Conservation (phyloP, 2,329 filamentous ascomycete genomes). For the Diaporthe longicolla region DNA sequence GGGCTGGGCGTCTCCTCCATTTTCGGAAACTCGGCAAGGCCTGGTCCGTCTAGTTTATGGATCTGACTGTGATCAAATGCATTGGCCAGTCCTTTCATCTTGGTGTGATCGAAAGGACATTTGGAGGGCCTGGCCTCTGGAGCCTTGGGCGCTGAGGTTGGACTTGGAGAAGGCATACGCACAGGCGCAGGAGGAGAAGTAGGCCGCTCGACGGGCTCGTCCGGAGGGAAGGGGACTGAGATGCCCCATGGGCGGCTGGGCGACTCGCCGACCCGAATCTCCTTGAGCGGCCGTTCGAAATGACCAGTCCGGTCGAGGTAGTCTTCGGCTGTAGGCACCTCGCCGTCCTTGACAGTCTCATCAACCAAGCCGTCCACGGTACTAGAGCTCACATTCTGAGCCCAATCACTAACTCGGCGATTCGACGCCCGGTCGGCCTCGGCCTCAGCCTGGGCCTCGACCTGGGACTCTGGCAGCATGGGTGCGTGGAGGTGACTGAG, state of each 20-base stretch:
- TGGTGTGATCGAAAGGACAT: constrained; percentile 67
- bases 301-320: constrained; percentile 76
- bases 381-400: constrained; percentile 78
- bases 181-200: constrained; percentile 71
- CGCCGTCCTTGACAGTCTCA: constrained; percentile 53
- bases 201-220: constrained; percentile 66
- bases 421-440: constrained; percentile 68
- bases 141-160: constrained; percentile 43
- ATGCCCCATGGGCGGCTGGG: constrained; percentile 96
- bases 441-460: constrained; percentile 18
- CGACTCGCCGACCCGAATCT: constrained; percentile 93
- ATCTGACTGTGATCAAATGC: constrained; percentile 58
- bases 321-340: constrained; percentile 58
- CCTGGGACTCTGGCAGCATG: constrained; percentile 74
- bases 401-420: constrained; percentile 88
- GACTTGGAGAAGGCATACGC: constrained; percentile 60
- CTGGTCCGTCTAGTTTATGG: constrained; percentile 36
- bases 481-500: constrained; percentile 89
- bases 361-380: constrained; percentile 51
- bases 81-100: constrained; percentile 43
- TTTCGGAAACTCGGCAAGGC: constrained; percentile 40
- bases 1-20: constrained; percentile 42
- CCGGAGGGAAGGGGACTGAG: constrained; percentile 63
- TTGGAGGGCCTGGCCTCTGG: constrained; percentile 55
- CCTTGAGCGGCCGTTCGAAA: constrained; percentile 88